Conservation (phyloP, 1,139 yeast species). For the Candida pseudoviswanathii region DNA sequence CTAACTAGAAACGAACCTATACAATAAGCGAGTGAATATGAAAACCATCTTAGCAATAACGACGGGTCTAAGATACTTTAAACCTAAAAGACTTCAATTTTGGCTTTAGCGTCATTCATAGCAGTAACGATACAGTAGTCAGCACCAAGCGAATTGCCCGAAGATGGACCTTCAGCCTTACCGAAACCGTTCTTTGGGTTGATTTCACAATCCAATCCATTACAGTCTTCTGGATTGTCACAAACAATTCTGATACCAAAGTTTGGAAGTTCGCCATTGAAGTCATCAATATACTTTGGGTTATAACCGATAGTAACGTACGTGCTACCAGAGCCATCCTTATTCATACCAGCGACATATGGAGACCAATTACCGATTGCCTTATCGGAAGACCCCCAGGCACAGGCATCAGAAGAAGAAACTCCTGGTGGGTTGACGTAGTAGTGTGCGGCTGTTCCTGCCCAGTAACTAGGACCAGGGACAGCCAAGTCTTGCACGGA, state of each 20-base stretch:
- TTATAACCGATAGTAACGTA: constrained; percentile 89
- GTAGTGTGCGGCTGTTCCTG: constrained; percentile 82
- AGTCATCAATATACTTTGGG: constrained; percentile 74
- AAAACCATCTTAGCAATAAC: background rate
- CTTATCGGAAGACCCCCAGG: constrained; percentile 73
- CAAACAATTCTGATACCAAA: constrained; percentile 79
- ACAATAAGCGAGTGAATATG: background rate
- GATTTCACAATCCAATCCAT: constrained; percentile 76
- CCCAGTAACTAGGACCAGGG: constrained; percentile 77
- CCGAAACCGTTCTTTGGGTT: constrained; percentile 69
- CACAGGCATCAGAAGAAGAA: constrained; percentile 73
- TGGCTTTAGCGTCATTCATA: constrained; percentile 60
- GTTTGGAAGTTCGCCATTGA: constrained; percentile 54
- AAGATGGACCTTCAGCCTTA: constrained; percentile 45
- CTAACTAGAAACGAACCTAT: background rate
- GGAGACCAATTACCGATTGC: constrained; percentile 92
- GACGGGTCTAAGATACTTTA: constrained; percentile 10
- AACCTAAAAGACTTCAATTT: constrained; percentile 66
- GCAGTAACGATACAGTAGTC: constrained; percentile 85
- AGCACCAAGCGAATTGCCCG: constrained; percentile 65
- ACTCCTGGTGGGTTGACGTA: constrained; percentile 88
- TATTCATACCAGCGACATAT: constrained; percentile 88
- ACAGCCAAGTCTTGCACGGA: constrained; percentile 63
- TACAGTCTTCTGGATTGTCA: constrained; percentile 65
- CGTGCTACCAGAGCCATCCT: constrained; percentile 67